Evolutionary conservation across 1,284 basidiomycete species (phyloP).

Genomic region (Tilletiaria anomala): DNA sequence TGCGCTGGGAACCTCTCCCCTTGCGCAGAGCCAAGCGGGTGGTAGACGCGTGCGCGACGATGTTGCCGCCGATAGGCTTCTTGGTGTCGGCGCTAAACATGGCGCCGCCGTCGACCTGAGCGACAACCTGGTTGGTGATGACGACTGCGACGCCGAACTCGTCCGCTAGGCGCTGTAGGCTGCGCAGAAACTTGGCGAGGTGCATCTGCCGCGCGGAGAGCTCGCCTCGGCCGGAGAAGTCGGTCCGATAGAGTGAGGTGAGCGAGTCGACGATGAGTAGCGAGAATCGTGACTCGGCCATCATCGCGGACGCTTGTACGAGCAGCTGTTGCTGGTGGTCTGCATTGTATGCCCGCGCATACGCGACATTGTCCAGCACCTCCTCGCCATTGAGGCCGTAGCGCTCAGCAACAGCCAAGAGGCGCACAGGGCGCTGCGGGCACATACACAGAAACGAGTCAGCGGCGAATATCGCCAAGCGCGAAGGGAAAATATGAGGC

Average conservation of each 20-base stretch:
- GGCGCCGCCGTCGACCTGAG: slow-evolving; percentile 82
- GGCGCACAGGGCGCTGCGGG: slow-evolving; percentile 61
- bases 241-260: slow-evolving; percentile 87
- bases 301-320: slow-evolving; percentile 75
- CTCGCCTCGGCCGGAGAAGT: slow-evolving; percentile 90
- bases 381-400: slow-evolving; percentile 93
- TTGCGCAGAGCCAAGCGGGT: slow-evolving; percentile 63
- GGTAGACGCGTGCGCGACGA: slow-evolving; percentile 39
- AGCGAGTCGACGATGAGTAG: slow-evolving; percentile 92
- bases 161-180: slow-evolving; percentile 81
- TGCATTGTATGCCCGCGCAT: slow-evolving; percentile 94
- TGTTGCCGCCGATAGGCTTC: slow-evolving; percentile 62
- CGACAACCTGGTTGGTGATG: slow-evolving; percentile 97
- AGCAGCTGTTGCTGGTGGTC: slow-evolving; percentile 89
- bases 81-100: slow-evolving; percentile 66
- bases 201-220: slow-evolving; percentile 89
- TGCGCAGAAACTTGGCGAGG: slow-evolving; percentile 90
- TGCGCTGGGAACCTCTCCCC: slow-evolving; percentile 75
- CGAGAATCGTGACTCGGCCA: slow-evolving; percentile 58
- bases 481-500: not conserved
- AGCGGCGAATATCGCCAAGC: not conserved
- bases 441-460: not conserved
- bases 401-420: slow-evolving; percentile 86
- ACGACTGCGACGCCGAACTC: slow-evolving; percentile 94
- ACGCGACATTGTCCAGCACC: slow-evolving; percentile 95